Conservation (phyloP, 2,329 filamentous ascomycete genomes). For the Microdochium bolleyi region DNA sequence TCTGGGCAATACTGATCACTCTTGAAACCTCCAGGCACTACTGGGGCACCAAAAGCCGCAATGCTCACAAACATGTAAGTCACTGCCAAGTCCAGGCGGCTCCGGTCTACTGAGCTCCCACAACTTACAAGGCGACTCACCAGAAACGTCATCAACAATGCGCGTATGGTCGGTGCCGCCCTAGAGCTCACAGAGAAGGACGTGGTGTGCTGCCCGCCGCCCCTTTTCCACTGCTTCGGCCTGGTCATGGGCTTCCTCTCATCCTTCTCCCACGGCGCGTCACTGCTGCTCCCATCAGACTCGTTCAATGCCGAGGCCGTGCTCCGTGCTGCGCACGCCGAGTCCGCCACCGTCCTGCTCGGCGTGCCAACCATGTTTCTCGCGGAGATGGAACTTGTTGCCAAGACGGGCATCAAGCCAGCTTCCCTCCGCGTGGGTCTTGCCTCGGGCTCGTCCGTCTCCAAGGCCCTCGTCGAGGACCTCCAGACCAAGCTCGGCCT, state of each 20-base stretch:
- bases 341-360: conserved; percentile 42
- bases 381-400: conserved; percentile 53
- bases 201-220: conserved; percentile 56
- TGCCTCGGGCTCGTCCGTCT: conserved; percentile 56
- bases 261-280: conserved; percentile 52
- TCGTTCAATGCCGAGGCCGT: conserved; percentile 54
- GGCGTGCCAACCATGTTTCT: conserved; percentile 64
- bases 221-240: conserved; percentile 65
- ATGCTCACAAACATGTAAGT: conserved; percentile 1
- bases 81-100: conserved; percentile 14
- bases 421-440: conserved; percentile 54
- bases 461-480: conserved; percentile 52
- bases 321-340: conserved; percentile 43
- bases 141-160: conserved; percentile 54
- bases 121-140: background rate
- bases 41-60: conserved; percentile 1
- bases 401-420: conserved; percentile 13
- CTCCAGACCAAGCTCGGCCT: conserved; percentile 55
- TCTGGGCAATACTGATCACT: conserved; percentile 2
- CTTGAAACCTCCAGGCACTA: background rate
- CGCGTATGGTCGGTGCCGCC: conserved; percentile 55
- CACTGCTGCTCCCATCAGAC: conserved; percentile 61
- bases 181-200: conserved; percentile 56
- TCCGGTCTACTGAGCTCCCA: background rate
- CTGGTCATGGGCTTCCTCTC: conserved; percentile 64